These are phyloP conservation scores for Phytophthora pluvialis DNA, from an alignment of 352 stramenopile genomes.

Conservation along the genomic window DNA sequence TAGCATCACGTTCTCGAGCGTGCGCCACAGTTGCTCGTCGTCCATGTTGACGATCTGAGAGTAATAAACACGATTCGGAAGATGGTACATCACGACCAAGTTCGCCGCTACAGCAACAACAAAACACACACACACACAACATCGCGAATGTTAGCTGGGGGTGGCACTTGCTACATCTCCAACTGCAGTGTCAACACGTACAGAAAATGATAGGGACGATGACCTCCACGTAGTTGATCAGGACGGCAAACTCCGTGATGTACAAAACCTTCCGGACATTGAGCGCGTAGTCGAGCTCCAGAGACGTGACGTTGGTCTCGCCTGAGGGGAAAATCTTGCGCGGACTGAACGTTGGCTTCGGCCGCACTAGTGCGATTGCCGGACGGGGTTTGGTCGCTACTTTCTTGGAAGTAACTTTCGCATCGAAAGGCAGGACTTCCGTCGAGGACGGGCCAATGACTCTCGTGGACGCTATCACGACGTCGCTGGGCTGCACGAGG, in stretches of 20 bases:
- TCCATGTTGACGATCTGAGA: slow-evolving; percentile 32
- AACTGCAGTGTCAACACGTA: slow-evolving; percentile 17
- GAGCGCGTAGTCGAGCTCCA: slow-evolving; percentile 32
- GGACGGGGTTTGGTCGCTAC: neutral
- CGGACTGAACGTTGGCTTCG: neutral
- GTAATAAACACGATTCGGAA: slow-evolving; percentile 45
- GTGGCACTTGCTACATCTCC: neutral
- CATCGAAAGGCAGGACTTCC: slow-evolving; percentile 4
- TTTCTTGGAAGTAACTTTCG: neutral
- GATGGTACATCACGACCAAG: slow-evolving; percentile 30
- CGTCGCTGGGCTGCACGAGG: neutral
- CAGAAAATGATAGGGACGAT: slow-evolving; percentile 49
- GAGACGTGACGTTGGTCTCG: neutral
- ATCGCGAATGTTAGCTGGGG: neutral
- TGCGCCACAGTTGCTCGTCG: slow-evolving; percentile 9
- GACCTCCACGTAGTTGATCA: slow-evolving; percentile 54
- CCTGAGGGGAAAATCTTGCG: neutral
- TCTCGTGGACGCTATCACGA: neutral
- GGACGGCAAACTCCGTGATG: slow-evolving; percentile 48
- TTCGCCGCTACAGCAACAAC: slow-evolving; percentile 22
- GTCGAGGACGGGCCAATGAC: slow-evolving; percentile 2
- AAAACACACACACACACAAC: neutral
- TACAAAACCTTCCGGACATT: slow-evolving; percentile 39
- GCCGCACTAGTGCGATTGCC: neutral
- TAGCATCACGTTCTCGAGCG: slow-evolving; percentile 32